Percentiles rank a stretch among this genome's conserved stretches.
phyloP scores from a whole-genome alignment of 2,329 filamentous ascomycete species.

The Xylariaceae sp. region DNA sequence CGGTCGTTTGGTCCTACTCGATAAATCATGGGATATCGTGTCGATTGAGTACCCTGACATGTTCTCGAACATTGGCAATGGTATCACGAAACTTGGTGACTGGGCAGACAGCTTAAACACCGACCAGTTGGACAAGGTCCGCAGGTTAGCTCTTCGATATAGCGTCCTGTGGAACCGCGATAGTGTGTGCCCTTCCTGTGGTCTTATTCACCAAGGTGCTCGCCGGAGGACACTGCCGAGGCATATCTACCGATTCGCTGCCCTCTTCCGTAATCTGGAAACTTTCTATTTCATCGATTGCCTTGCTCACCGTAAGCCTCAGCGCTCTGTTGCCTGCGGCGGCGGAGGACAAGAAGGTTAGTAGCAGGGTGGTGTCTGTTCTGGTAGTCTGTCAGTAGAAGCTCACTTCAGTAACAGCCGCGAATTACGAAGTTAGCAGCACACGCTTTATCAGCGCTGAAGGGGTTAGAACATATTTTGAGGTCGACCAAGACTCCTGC shows the following conservation, averaged over 20 bases:
- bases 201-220: constrained; percentile 23
- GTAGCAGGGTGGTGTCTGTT: constrained; percentile 1
- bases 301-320: constrained; percentile 29
- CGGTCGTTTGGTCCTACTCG: constrained; percentile 19
- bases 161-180: constrained; percentile 37
- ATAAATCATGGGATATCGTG: constrained; percentile 23
- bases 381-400: not conserved
- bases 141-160: constrained; percentile 38
- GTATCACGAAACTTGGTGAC: constrained; percentile 12
- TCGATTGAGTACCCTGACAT: constrained; percentile 28
- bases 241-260: constrained; percentile 41
- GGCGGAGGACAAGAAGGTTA: constrained; percentile 8
- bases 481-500: constrained; percentile 31
- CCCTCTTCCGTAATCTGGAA: constrained; percentile 37
- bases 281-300: constrained; percentile 43
- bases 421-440: constrained; percentile 8
- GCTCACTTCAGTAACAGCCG: too few species aligned
- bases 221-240: constrained; percentile 29
- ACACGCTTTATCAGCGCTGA: constrained; percentile 24
- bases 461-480: constrained; percentile 26
- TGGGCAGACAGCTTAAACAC: constrained; percentile 23
- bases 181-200: constrained; percentile 30
- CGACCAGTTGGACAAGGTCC: constrained; percentile 27
- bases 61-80: constrained; percentile 1
- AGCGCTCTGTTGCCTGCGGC: not conserved